Base-by-base conservation (phyloP, 2,329 filamentous ascomycete genomes). In the Penicillium sp. region DNA sequence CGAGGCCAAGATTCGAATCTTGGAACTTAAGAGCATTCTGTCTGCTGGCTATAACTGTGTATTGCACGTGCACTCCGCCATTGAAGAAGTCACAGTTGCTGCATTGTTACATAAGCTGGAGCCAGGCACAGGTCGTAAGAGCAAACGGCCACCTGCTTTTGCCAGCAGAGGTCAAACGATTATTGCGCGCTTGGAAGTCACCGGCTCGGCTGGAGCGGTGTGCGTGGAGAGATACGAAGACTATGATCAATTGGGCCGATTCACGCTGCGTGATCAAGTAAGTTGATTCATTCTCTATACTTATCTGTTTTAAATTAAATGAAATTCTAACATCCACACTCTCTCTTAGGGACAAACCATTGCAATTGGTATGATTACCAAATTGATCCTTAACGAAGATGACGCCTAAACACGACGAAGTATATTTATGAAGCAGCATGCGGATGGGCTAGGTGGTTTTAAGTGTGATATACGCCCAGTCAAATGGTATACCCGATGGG, bases 301-400 rank as follows among this genome's bases (percentile, higher is more conserved):
- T n/a, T 35, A 16, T 35, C 14, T 35, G 30, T 54, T 63, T 48
- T n/a, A 24, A 24, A 26, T 50, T 62, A 58, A 59, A 23, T 70
- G 65, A 21, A 14, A 24, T 58, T 55, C 59, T 70, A 52, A 65
- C 33, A 21, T 55, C 23, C 62, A 52, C 33, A 64, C 61, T 70
- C 55, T n/a, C n/a, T n/a, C n/a, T n/a, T 69, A 97, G 87, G 94
- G 94, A 67, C 93, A 97, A 89, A 99, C 94, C 0, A 97, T 99
- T 79, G 94, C 94, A 56, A 99, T 99, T 78, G 94, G 94, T 69
- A 99, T 99, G 84, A 95, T 99, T 73, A 97, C 91, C 59, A 97
- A 92, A 82, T 83, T 99, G 60, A 84, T 89, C 64, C 78, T 75
- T 3, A 75, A 80, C 48, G 56, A 61, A 47, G n/a, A 24, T 11